phyloP scores from a whole-genome alignment of 306 rosid species.

The Cucurbita ficifolia region DNA sequence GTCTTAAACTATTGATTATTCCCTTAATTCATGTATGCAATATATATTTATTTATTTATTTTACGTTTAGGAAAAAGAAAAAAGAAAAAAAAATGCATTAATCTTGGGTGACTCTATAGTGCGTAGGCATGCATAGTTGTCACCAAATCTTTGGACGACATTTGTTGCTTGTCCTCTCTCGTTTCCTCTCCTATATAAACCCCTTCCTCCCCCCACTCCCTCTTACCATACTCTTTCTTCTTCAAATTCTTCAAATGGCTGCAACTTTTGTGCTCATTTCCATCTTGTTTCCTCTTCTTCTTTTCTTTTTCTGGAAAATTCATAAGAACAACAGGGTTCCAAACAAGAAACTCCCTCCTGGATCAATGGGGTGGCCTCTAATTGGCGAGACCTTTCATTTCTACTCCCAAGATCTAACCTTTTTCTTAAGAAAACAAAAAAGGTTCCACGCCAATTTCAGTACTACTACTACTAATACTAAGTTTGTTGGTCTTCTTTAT shows the following conservation, averaged over 20 bases:
- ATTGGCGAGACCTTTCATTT: constrained; percentile 77
- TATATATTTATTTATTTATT: too few species aligned
- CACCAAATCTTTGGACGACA: constrained; percentile 9
- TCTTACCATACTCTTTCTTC: too few species aligned
- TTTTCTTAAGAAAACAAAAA: constrained; percentile 56
- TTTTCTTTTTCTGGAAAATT: constrained; percentile 7
- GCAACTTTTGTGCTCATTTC: constrained; percentile 13
- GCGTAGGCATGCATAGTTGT: constrained; percentile 1
- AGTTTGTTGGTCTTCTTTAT: too few species aligned
- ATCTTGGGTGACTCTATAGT: too few species aligned
- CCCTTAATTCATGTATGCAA: too few species aligned
- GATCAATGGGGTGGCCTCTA: constrained; percentile 94
- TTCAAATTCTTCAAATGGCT: constrained; percentile 17
- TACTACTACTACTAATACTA: too few species aligned
- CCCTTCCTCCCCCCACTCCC: background rate
- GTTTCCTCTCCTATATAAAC: background rate
- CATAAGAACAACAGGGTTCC: background rate
- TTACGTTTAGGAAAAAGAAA: too few species aligned
- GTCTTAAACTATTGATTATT: too few species aligned
- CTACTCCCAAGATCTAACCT: constrained; percentile 58
- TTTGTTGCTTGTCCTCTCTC: background rate
- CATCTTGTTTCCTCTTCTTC: constrained; percentile 10
- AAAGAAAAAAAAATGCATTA: too few species aligned
- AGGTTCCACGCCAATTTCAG: too few species aligned
- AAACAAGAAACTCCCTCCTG: constrained; percentile 58